phyloP scores from a whole-genome alignment of 83 land plant genomes.

The Diphasiastrum complanatum region DNA sequence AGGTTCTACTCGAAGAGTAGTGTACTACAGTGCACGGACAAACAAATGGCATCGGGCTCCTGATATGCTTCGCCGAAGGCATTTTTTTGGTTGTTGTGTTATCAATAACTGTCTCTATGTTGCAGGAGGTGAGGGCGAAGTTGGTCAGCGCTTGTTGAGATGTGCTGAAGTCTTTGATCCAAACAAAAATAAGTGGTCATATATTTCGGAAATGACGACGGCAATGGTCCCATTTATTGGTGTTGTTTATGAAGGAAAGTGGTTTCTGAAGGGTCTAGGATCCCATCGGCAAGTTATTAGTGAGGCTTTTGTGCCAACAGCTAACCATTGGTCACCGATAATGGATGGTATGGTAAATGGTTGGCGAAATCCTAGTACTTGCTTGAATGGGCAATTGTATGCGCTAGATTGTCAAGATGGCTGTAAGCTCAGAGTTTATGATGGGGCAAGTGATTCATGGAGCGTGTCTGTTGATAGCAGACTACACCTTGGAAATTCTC shows the following conservation, averaged over 20 bases:
- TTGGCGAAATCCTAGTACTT: slow-evolving; percentile 61
- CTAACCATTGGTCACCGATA: slow-evolving; percentile 53
- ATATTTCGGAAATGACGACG: slow-evolving; percentile 64
- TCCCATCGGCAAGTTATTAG: slow-evolving; percentile 65
- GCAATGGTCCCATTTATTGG: slow-evolving; percentile 76
- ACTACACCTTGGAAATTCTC: slow-evolving; percentile 59
- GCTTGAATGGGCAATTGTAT: slow-evolving; percentile 52
- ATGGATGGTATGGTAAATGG: slow-evolving; percentile 66
- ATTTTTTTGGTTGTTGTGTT: slow-evolving; percentile 68
- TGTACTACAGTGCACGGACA: slow-evolving; percentile 66
- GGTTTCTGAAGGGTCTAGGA: slow-evolving; percentile 74
- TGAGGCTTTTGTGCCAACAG: slow-evolving; percentile 55
- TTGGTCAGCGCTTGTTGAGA: slow-evolving; percentile 46
- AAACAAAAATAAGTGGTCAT: slow-evolving; percentile 60
- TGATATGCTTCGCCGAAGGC: slow-evolving; percentile 61
- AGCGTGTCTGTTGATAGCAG: slow-evolving; percentile 50
- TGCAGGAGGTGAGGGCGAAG: slow-evolving; percentile 75
- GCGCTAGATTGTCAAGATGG: slow-evolving; percentile 73
- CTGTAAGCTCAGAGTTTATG: slow-evolving; percentile 63
- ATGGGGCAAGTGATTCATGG: slow-evolving; percentile 54
- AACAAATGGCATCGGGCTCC: slow-evolving; percentile 84
- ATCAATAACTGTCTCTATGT: slow-evolving; percentile 75
- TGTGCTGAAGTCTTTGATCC: slow-evolving; percentile 79
- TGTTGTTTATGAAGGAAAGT: slow-evolving; percentile 62
- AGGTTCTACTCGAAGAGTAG: slow-evolving; percentile 67